Evolutionary conservation across 441 rosid species (phyloP), one percentile per base, ranked within the genome.

Genomic region (Erysimum pusillum): DNA sequence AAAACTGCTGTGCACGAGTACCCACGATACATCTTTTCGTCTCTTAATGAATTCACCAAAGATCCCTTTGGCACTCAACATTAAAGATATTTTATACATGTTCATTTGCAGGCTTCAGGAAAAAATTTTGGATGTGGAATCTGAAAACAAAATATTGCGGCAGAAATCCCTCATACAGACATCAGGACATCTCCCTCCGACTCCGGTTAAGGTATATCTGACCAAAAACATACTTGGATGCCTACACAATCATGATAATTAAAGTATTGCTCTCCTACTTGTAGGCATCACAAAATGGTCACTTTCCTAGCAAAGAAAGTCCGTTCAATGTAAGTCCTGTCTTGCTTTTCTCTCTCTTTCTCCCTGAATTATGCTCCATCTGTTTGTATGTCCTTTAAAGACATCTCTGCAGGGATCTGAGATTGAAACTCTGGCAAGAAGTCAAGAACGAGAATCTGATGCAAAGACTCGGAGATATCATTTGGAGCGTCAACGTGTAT

Each of bases 1-100:
- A 90, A 91, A 87, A 91, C 93, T 68, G 78, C 83, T 63, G 86
- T 90, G 94, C 89, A 91, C 65, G 93, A 89, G 98, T 93, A 74
- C 62, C 67, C 73, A 46, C 61, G 31, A 54, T 28, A 44, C 72
- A 69, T 67, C 76, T 79, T 35, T 69, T 41, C 17, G n/a, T 57
- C 58, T 74, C 42, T 58, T 70, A 12, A 20, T 36, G 34, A 51
- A 58, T 63, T 70, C 13, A 71, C 51, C 14, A 64, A 63, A 66
- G 12, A 57, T 56, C 59, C 60, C 59, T 34, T 51, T 58, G 65
- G 52, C 71, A 48, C 42, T 56, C 20, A 54, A 18, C 46, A 45
- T n/a, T 52, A 70, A 59, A 31, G 17, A n/a, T 12, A 35, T 56
- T 34, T 53, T 57, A 63, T 53, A 68, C 48, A 31, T 76, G 22